Conservation (phyloP, 2,329 filamentous ascomycete genomes). For the Rhynchosporium graminicola region DNA sequence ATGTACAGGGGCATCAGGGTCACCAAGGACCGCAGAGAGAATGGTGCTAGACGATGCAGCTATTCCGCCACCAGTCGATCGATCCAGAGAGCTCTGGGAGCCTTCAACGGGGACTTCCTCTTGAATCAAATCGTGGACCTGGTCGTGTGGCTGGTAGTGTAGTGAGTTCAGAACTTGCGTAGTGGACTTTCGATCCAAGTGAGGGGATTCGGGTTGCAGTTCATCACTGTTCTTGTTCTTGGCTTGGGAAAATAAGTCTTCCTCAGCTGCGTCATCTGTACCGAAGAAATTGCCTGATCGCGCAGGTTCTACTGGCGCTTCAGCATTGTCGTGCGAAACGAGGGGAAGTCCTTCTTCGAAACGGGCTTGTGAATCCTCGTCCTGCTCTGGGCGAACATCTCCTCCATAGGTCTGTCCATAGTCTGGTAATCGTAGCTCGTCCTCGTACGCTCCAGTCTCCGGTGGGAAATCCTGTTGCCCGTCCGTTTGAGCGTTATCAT, state of each 20-base stretch:
- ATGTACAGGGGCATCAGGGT: constrained; percentile 32
- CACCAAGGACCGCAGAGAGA: constrained; percentile 32
- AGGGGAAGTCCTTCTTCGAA: constrained; percentile 72
- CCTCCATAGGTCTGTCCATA: constrained; percentile 33
- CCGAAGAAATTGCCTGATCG: constrained; percentile 41
- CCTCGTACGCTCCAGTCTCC: constrained; percentile 6
- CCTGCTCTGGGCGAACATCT: constrained; percentile 42
- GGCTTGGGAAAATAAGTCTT: constrained; percentile 59
- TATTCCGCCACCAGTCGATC: constrained; percentile 33
- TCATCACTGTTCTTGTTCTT: constrained; percentile 37
- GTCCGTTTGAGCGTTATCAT: constrained; percentile 33
- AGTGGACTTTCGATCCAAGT: constrained; percentile 68
- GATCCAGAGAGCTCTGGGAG: constrained; percentile 28
- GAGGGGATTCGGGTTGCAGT: constrained; percentile 23
- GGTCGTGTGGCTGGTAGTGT: constrained; percentile 40
- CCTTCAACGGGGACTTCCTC: constrained; percentile 25
- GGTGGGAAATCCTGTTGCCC: constrained; percentile 1
- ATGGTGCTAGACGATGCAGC: constrained; percentile 35
- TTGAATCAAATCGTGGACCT: constrained; percentile 24
- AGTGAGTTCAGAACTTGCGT: constrained; percentile 62
- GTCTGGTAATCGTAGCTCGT: constrained; percentile 18
- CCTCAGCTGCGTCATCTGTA: constrained; percentile 45
- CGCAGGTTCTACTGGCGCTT: constrained; percentile 36
- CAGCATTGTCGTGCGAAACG: constrained; percentile 42
- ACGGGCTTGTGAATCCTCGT: constrained; percentile 52